Evolutionary conservation across 2,329 filamentous ascomycete genomes (phyloP), one percentile per base, ranked within the genome.

Genomic region (Mariannaea sp.): DNA sequence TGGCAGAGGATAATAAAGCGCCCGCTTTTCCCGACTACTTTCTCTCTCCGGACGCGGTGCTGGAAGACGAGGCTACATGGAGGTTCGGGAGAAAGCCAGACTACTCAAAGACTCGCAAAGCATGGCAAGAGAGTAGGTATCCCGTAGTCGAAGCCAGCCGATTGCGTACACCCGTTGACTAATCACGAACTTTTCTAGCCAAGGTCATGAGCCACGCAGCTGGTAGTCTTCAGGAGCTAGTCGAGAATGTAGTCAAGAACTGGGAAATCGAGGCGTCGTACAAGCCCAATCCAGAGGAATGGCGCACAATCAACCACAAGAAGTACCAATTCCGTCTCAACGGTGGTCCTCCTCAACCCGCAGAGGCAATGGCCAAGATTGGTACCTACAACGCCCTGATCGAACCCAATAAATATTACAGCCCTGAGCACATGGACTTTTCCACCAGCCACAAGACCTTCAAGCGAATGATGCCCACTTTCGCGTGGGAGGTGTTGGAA

Each of bases 251-350:
- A 1, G 85, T 88, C 65, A 88, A 88, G 73, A 88, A 88, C 68
- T 88, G 85, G 86, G 85, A 88, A 69, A 80, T 88, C 45, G 85
- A 88, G 68, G 86, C 86, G 1, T 87, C 83, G 0, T 87, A 86
- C 79, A 88, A 88, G 71, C 78, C 78, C 7, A 64, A 75, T 13
- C 74, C 87, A 8, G 62, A 71, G 3, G 82, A 88, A 70, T 88
- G 85, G 85, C 79, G 85, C 39, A 88, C 86, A 2, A 78, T 88
- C 60, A 82, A 87, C 67, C 75, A 72, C 4, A 66, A 73, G 6
- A 79, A 78, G 24, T 88, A 88, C 74, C 78, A 73, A 3, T 87
- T 88, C 64, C 78, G 82, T 20, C 80, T 88, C 69, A 87, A 87
- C 60, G 84, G 84, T 26, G 80, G 78, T 0, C 74, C 78, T 7